Conservation (phyloP, 179 eudicot species). For the Pouteria campechiana region DNA sequence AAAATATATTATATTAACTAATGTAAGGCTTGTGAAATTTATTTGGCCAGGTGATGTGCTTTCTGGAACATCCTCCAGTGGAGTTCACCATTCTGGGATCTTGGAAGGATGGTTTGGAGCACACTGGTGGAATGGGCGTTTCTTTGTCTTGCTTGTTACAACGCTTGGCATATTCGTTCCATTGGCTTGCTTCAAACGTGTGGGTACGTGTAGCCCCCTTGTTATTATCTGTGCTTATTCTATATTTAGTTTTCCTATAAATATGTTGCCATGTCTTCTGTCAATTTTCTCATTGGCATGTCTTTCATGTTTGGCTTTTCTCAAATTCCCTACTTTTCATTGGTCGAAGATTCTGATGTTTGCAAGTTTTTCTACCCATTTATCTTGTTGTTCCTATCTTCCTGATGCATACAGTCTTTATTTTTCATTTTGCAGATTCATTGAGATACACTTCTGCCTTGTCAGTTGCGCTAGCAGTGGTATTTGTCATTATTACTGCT, state of each 20-base stretch:
- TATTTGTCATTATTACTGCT: constrained; percentile 66
- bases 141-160: constrained; percentile 44
- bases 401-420: no score
- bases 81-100: constrained; percentile 57
- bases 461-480: constrained; percentile 73
- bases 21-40: no score
- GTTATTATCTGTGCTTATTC: no score
- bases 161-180: constrained; percentile 51
- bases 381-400: constrained; percentile 1
- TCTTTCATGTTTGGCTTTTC: no score
- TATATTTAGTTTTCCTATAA: no score
- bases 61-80: constrained; percentile 60
- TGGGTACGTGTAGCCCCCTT: constrained; percentile 32
- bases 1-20: no score
- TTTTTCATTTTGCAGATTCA: no score
- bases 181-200: constrained; percentile 59
- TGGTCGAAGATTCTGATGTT: not conserved
- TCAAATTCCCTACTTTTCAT: no score
- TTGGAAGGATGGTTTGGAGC: constrained; percentile 79
- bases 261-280: no score
- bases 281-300: no score
- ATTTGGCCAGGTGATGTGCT: constrained; percentile 62
- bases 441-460: constrained; percentile 78
- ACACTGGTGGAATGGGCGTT: constrained; percentile 61
- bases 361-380: not conserved